A percentile compares a stretch with the other conserved stretches of the same genome.
phyloP scores from a whole-genome alignment of 176 grass and related monocot genomes.

The Dendrocalamus sinicus region DNA sequence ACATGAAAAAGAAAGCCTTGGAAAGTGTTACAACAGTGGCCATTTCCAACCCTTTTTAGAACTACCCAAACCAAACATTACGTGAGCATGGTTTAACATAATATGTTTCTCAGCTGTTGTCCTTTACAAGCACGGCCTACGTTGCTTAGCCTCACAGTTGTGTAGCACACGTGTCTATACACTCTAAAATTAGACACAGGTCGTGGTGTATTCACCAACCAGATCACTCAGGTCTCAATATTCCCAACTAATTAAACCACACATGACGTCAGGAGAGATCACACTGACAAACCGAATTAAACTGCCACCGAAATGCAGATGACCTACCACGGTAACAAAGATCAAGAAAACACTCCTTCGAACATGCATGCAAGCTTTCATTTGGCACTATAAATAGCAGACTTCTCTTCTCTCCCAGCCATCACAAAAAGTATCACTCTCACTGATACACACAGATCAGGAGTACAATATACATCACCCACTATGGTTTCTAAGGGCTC shows the following conservation, averaged over 20 bases:
- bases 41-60: too few relatives aligned
- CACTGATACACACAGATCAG: background rate
- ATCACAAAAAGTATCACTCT: background rate
- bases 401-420: background rate
- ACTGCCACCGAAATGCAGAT: conserved; percentile 11
- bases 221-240: conserved; percentile 7
- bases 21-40: too few relatives aligned
- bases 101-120: too few relatives aligned
- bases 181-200: too few relatives aligned
- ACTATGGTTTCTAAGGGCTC: background rate
- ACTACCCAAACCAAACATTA: too few relatives aligned
- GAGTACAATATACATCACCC: background rate
- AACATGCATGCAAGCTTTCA: background rate
- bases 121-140: too few relatives aligned
- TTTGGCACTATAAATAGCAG: background rate
- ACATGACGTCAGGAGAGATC: background rate
- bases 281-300: background rate
- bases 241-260: conserved; percentile 18
- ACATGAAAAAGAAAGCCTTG: too few relatives aligned
- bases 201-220: background rate
- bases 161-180: too few relatives aligned
- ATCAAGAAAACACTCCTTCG: background rate
- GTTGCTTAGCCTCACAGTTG: too few relatives aligned
- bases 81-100: too few relatives aligned
- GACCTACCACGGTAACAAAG: background rate